Evolutionary conservation across 352 stramenopile species (phyloP).

Genomic region (Pythium folliculosum): DNA sequence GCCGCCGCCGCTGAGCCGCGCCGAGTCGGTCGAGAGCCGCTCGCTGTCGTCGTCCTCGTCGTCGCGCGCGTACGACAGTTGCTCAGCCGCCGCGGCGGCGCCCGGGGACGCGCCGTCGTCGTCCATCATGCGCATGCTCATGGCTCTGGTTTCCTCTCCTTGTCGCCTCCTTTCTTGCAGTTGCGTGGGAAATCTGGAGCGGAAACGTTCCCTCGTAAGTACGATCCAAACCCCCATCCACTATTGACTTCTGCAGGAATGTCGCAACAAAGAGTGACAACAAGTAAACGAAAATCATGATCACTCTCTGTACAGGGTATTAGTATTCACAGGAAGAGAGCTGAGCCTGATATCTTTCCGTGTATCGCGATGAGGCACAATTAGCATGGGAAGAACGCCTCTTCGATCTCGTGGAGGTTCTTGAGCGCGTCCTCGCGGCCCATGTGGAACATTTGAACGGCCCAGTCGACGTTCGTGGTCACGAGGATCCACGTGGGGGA

Average conservation of each 20-base stretch:
- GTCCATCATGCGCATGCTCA: slow-evolving; percentile 40
- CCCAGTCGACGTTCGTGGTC: slow-evolving; percentile 76
- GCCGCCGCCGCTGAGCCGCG: slow-evolving; percentile 4
- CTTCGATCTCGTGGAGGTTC: slow-evolving; percentile 70
- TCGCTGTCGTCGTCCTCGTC: slow-evolving; percentile 25
- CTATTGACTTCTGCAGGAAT: not conserved
- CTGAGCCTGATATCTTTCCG: slow-evolving; percentile 3
- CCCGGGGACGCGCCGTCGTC: slow-evolving; percentile 18
- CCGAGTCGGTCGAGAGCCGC: slow-evolving; percentile 19
- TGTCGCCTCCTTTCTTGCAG: not conserved
- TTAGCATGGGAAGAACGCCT: slow-evolving; percentile 50
- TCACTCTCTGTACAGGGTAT: not conserved
- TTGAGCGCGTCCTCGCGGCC: slow-evolving; percentile 69
- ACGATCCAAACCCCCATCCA: not conserved
- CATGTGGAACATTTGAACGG: slow-evolving; percentile 74
- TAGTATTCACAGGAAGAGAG: not conserved
- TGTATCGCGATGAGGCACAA: too few relatives aligned
- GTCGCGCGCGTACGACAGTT: not conserved
- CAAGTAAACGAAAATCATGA: too few relatives aligned
- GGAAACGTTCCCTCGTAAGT: not conserved
- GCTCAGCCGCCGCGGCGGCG: not conserved
- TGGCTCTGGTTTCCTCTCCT: slow-evolving; percentile 11
- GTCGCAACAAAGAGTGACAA: not conserved
- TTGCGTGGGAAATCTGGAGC: not conserved
- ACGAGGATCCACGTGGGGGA: slow-evolving; percentile 74